A percentile compares a stretch with the other conserved stretches of the same genome.
These are phyloP conservation scores for Rhodotorula sp. DNA, from an alignment of 1,284 basidiomycete species.

Conservation along the genomic window DNA sequence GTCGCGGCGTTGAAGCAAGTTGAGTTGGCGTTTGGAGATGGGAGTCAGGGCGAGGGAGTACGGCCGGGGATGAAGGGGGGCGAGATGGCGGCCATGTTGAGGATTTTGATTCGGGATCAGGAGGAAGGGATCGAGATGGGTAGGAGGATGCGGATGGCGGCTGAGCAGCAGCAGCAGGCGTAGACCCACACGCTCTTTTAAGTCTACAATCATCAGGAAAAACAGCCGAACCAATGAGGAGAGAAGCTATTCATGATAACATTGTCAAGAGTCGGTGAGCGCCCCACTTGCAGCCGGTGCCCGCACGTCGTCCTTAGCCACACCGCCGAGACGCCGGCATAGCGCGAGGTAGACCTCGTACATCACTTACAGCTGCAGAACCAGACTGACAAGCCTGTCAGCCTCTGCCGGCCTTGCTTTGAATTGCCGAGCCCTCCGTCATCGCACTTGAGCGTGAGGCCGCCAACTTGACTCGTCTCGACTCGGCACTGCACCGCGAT, in stretches of 20 bases:
- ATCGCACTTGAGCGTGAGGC: background rate
- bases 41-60: background rate
- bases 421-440: too few species aligned
- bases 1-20: constrained; percentile 14
- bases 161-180: background rate
- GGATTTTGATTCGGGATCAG: constrained; percentile 20
- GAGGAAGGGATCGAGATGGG: constrained; percentile 26
- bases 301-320: too few species aligned
- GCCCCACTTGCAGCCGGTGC: too few species aligned
- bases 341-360: too few species aligned
- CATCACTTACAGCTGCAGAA: too few species aligned
- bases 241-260: too few species aligned
- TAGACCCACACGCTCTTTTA: background rate
- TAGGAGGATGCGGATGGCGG: constrained; percentile 4
- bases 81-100: constrained; percentile 19
- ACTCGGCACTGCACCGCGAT: background rate
- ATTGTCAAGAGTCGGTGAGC: too few species aligned
- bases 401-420: too few species aligned
- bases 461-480: background rate
- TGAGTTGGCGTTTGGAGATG: constrained; percentile 17
- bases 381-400: too few species aligned
- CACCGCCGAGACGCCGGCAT: too few species aligned
- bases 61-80: constrained; percentile 3
- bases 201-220: too few species aligned
- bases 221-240: too few species aligned